Evolutionary conservation across 805 yeast genomes (phyloP).

Genomic region (Suhomyces sp.): DNA sequence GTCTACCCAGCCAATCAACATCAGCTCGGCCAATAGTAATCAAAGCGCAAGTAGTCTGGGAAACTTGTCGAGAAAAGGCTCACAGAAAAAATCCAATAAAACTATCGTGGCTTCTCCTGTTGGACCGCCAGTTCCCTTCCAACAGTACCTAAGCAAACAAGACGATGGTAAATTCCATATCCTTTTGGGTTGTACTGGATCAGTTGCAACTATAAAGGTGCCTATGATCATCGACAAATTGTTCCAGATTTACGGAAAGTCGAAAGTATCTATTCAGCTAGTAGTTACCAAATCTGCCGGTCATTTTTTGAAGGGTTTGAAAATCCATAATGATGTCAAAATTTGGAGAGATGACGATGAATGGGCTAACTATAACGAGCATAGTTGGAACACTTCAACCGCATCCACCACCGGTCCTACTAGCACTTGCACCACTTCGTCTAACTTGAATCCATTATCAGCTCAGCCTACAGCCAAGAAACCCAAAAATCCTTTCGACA

Average conservation of each 20-base stretch:
- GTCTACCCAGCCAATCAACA: constrained; percentile 18
- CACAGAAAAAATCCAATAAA: constrained; percentile 41
- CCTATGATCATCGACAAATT: constrained; percentile 86
- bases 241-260: constrained; percentile 69
- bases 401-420: constrained; percentile 13
- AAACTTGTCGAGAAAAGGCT: constrained; percentile 19
- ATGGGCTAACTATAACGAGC: constrained; percentile 57
- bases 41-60: neutral
- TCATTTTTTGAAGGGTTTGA: constrained; percentile 58
- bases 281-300: constrained; percentile 84
- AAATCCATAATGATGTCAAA: constrained; percentile 64
- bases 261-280: constrained; percentile 73
- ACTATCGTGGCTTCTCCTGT: constrained; percentile 55
- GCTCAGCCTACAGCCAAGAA: constrained; percentile 13
- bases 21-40: constrained; percentile 4
- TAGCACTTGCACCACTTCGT: neutral
- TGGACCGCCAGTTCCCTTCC: constrained; percentile 71
- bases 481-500: constrained; percentile 32
- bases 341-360: constrained; percentile 95
- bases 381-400: constrained; percentile 18
- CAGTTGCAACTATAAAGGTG: constrained; percentile 93
- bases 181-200: constrained; percentile 89
- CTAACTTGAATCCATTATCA: constrained; percentile 7
- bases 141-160: constrained; percentile 63
- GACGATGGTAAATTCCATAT: constrained; percentile 88